Evolutionary conservation across 139 green algal genomes (phyloP), one percentile per base, ranked within the genome.

Genomic region (Marvania coccoides): DNA sequence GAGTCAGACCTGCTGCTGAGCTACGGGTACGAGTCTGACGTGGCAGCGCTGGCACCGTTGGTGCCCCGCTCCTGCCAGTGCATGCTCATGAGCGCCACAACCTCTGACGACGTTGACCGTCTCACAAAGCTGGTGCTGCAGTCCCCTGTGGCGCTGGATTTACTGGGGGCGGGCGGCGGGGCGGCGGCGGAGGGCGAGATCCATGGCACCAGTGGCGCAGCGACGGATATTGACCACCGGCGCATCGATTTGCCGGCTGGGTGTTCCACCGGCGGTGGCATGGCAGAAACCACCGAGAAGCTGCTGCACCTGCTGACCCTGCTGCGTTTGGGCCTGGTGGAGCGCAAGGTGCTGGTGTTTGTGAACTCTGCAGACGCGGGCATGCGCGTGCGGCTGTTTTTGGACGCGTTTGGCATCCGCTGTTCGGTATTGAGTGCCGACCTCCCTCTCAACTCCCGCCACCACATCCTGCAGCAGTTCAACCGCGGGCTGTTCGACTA

Each of bases 1-100:
- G 93, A 98, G 69, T 90, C 90, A 4, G 93, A 98, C 77, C 67
- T 98, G 63, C 80, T 98, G 73, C 77, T 98, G 46, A 87, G 55
- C 35, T 97, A 93, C 45, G 93, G 93, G 0, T 95, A 96, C 66
- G 80, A 88, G 60, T 73, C 83, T 3, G 92, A 98, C 71, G 66
- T 98, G 31, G 69, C 81, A 60, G 70, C 78, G 14, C 69, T 97
- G 15, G 82, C 87, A 0, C 80, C 82, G 2, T 46, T 64, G 30
- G 55, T 91, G 19, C 84, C 87, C n/a, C 76, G 86, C 30, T 79
- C 71, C 33, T 92, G 84, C 73, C 92, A 98, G 74, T 95, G 87
- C 77, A 70, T 98, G 71, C 87, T 98, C 12, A 90, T 97, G 81
- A 89, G 76, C 36, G 92, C 92, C 47, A 98, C 92, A n/a, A 83